Evolutionary conservation across 805 yeast species (phyloP), one percentile per base, ranked within the genome.

Genomic region (Myxozyma melibiosi): DNA sequence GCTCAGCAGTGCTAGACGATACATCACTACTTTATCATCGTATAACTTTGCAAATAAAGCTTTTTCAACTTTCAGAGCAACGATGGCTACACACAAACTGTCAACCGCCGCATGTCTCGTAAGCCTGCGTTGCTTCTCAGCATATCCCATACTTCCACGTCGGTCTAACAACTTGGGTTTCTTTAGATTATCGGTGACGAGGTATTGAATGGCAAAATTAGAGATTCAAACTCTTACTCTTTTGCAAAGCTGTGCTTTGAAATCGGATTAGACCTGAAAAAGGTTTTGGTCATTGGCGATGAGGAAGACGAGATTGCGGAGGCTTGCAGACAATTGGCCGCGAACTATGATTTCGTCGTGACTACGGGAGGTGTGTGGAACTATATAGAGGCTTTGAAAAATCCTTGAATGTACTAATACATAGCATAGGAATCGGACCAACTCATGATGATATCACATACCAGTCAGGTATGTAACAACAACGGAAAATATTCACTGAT

Each of bases 391-490:
- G 14, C 25, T 8, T 37, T 30, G 18, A 25, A 13, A 9, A 18
- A 16, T 9, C 16, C 14, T 13, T 25, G n/a, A n/a, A n/a, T n/a
- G 37, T 38, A n/a, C 48, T 39, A 33, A 49, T 54, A 4, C 79
- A 82, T 0, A n/a, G 31, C 24, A 24, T 24, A 52, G 56, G 62
- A 6, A 88, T 90, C 57, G 97, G 97, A 0, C 88, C 96, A 3
- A 90, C 96, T 0, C 96, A 89, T 65, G 96, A 90, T 68, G 97
- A 90, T 69, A 85, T 90, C 58, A 89, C 96, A 0, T 90, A 90
- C 70, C 83, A 81, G 51, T 77, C 88, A 35, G 65, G 57, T 53
- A 33, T 24, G 51, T 8, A 13, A n/a, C n/a, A n/a, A n/a, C n/a
- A n/a, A n/a, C n/a, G n/a, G n/a, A n/a, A n/a, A n/a, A n/a, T n/a